Evolutionary conservation across 805 yeast species (phyloP).

Genomic region (Saccharomyces eubayanus): DNA sequence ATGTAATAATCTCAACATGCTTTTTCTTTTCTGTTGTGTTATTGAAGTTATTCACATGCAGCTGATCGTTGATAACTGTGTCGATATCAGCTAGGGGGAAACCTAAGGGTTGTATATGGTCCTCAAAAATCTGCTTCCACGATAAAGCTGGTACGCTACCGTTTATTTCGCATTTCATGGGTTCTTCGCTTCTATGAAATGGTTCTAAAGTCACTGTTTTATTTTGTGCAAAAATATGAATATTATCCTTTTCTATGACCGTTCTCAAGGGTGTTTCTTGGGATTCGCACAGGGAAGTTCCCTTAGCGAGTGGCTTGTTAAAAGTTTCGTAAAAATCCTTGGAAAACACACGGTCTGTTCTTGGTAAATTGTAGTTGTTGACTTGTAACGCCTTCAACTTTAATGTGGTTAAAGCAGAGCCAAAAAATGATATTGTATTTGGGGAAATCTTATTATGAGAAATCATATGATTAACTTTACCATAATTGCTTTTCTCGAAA

Average conservation of each 20-base stretch:
- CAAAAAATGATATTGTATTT: conserved; percentile 49
- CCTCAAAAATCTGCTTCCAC: conserved; percentile 24
- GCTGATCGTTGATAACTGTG: conserved; percentile 24
- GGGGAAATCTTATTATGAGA: conserved; percentile 65
- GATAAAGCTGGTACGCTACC: conserved; percentile 4
- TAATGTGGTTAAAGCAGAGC: conserved; percentile 45
- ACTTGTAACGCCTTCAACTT: conserved; percentile 49
- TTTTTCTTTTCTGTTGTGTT: conserved; percentile 34
- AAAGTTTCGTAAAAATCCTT: conserved; percentile 30
- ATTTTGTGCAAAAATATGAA: conserved; percentile 20
- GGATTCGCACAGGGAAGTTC: conserved; percentile 16
- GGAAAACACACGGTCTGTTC: conserved; percentile 23
- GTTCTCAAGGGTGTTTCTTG: conserved; percentile 15
- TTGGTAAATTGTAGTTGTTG: conserved; percentile 34
- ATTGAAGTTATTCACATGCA: conserved; percentile 25
- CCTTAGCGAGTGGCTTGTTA: conserved; percentile 20
- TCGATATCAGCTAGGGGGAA: conserved; percentile 19
- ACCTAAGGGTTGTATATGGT: conserved; percentile 22
- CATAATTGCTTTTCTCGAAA: conserved; percentile 36
- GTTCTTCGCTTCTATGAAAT: conserved; percentile 11
- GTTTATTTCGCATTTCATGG: conserved; percentile 4
- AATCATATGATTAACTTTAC: conserved; percentile 48
- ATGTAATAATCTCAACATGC: conserved; percentile 59
- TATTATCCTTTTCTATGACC: conserved; percentile 10
- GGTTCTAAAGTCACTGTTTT: conserved; percentile 18